Percentiles rank a stretch among this genome's conserved stretches.
phyloP scores from a whole-genome alignment of 2,329 filamentous ascomycete species.

The Aspergillus vadensis region DNA sequence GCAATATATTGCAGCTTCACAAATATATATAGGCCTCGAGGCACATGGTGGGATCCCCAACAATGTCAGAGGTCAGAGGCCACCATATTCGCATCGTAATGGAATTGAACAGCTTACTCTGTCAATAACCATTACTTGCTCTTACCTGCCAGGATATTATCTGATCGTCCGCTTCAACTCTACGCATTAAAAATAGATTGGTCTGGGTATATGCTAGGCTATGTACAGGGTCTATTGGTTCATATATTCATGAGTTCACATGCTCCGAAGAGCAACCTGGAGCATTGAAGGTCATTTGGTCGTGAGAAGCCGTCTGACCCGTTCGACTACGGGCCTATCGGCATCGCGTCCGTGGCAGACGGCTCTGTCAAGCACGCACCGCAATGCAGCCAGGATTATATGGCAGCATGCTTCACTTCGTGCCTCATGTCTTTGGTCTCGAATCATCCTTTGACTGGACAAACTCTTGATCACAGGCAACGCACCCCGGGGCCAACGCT shows the following conservation, averaged over 20 bases:
- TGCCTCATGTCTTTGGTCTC: background rate
- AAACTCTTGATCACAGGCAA: constrained; percentile 29
- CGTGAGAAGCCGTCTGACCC: too few relatives aligned
- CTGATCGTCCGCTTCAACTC: background rate
- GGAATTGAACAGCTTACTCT: too few relatives aligned
- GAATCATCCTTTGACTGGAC: background rate
- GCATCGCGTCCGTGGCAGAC: background rate
- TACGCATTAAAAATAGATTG: background rate
- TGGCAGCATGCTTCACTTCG: background rate
- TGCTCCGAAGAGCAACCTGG: background rate
- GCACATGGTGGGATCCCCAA: too few relatives aligned
- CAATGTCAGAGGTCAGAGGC: too few relatives aligned
- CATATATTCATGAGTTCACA: background rate
- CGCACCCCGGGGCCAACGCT: constrained; percentile 61
- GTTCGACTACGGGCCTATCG: background rate
- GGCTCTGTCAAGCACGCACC: background rate
- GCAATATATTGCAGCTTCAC: too few relatives aligned
- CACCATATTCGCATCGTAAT: too few relatives aligned
- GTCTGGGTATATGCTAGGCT: background rate
- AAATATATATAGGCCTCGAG: too few relatives aligned
- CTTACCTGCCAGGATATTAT: too few relatives aligned
- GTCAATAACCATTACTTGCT: too few relatives aligned
- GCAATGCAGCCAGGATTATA: background rate
- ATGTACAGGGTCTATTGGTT: background rate
- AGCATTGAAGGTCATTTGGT: background rate